Percentiles rank a stretch among this genome's conserved stretches.
These are phyloP conservation scores for Metschnikowia vanudenii DNA, from an alignment of 805 yeast species.

Conservation along the genomic window DNA sequence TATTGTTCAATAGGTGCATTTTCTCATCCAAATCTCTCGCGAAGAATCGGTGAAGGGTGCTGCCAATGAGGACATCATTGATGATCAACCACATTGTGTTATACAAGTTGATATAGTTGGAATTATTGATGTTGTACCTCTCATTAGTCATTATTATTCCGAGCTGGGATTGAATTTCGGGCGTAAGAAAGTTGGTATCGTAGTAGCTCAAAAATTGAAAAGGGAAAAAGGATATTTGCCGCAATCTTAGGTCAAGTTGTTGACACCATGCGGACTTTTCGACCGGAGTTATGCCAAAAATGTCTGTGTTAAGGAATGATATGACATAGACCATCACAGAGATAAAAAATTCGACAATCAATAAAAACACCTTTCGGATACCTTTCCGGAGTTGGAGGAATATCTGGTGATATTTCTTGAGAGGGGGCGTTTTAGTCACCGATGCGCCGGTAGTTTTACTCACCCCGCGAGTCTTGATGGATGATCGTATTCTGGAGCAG, in stretches of 20 bases:
- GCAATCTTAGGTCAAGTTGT: constrained; percentile 75
- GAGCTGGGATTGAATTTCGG: constrained; percentile 35
- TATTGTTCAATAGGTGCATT: constrained; percentile 27
- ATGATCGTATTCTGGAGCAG: constrained; percentile 19
- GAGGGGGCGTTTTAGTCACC: neutral
- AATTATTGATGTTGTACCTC: constrained; percentile 39
- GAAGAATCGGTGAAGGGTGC: constrained; percentile 41
- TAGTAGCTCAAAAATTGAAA: constrained; percentile 65
- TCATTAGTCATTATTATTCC: constrained; percentile 37
- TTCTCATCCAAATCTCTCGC: constrained; percentile 27
- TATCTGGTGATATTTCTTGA: neutral
- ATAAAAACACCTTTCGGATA: constrained; percentile 10
- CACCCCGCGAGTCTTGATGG: neutral
- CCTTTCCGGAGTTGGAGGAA: neutral
- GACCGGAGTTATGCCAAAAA: constrained; percentile 27
- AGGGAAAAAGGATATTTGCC: constrained; percentile 77
- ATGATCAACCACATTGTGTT: constrained; percentile 85
- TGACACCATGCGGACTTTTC: constrained; percentile 62
- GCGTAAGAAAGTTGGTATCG: constrained; percentile 41
- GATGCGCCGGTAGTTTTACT: neutral
- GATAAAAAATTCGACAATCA: constrained; percentile 15
- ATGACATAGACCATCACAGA: constrained; percentile 15
- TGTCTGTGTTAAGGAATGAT: constrained; percentile 27
- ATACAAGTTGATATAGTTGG: constrained; percentile 71
- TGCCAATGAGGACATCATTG: constrained; percentile 79